Base-by-base conservation (phyloP, 1,284 basidiomycete species). In the Pholiota adiposa region DNA sequence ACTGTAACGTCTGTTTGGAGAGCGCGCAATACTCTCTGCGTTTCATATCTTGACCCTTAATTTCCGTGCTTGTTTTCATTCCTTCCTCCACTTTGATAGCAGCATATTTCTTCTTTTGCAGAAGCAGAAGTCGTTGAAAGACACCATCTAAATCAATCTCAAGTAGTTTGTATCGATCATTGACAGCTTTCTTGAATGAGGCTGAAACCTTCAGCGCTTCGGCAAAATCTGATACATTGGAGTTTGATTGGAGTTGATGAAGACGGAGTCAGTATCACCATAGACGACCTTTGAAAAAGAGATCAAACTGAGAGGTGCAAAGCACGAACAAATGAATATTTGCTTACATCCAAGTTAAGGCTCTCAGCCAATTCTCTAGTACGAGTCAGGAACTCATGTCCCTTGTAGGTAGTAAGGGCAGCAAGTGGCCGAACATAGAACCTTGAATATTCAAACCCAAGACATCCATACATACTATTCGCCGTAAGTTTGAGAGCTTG, bases 31-130 rank as follows among this genome's bases (percentile, higher is more conserved):
- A 99, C 74, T 99, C 97, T 79, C 97, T 82, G 51, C 97, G 88
- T 77, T 98, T 99, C 97, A 99, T 98, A 75, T 99, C 97, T 33
- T 99, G 79, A 77, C 97, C 97, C 73, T 99, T 99, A 75, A 99
- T 83, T 73, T 99, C 97, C 1, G 87, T 92, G 6, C 85, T 86
- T 7, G 90, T 92, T 58, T 86, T 82, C 1, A 83, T 83, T 21
- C 67, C 68, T 65, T 94, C 92, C 68, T 94, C 93, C 40, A 97
- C 88, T 76, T 98, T 97, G 72, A 98, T 83, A 0, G 97, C 97
- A 0, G 97, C 97, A 68, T 99, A 99, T 77, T 99, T 99, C 81
- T 99, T 99, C 86, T 99, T 99, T 72, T 99, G 97, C 54, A 99
- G 78, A 18, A 99, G 83, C 1, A 99, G 77, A 63, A 99, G 84